Evolutionary conservation across 140 eudicot genomes (phyloP), one percentile per base, ranked within the genome.

Genomic region (Cichorium intybus): DNA sequence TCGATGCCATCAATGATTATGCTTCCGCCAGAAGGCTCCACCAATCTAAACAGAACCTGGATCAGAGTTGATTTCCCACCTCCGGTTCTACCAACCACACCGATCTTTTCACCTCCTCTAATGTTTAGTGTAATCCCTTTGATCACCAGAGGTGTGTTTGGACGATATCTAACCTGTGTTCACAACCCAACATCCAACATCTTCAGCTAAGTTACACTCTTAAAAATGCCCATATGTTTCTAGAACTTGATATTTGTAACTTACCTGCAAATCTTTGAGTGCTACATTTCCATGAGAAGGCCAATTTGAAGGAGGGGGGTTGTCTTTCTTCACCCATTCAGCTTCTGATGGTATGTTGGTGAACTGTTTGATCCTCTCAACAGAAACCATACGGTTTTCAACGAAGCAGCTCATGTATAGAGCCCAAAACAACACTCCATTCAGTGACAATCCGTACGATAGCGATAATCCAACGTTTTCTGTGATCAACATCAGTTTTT

Each of bases 51-150:
- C 81, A 92, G 56, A 60, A 92, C 98, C 46, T 92, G 98, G 69
- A 92, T 85, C 24, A 92, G 41, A 43, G 98, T 92, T 23, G 98
- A 92, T 53, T 92, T 92, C 37, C 98, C 98, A 14, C 98, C 90
- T 17, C 98, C 98, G 1, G 98, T 92, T 45, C 98, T 85, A 24
- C 98, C 98, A 71, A 92, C 98, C 52, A 92, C 87, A 10, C 98
- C 98, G 7, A 92, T 81, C 88, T 92, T 92, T 75, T 92, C 92
- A 16, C 98, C 98, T 14, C 96, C 98, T 64, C 21, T 51, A 43
- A 92, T 87, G 84, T 64, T 85, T 23, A 92, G 76, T 10, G 81
- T 71, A 31, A 92, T 79, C 35, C 98, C 98, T 74, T 85, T 87
- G 7, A 92, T 81, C 58, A 92, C 85, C 2, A 92, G 64, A 15